These are phyloP conservation scores for Scheffersomyces stambukii DNA, from an alignment of 1,139 yeast species.

Conservation along the genomic window DNA sequence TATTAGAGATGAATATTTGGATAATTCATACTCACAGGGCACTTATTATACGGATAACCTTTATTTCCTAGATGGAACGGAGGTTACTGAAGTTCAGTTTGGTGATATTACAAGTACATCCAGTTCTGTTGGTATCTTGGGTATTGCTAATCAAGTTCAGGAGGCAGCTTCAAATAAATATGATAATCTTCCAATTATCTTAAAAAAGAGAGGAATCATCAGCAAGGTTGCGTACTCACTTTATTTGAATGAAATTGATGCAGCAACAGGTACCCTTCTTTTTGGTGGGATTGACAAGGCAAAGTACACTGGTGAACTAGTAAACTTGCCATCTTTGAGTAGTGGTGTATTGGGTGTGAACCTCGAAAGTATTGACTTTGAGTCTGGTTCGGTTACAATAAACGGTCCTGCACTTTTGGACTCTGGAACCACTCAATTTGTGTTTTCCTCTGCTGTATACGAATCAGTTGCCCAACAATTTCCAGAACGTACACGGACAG, in stretches of 20 bases:
- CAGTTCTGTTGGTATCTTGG: slow-evolving; percentile 14
- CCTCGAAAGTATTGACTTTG: slow-evolving; percentile 1
- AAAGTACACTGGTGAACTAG: slow-evolving; percentile 20
- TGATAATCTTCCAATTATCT: slow-evolving; percentile 26
- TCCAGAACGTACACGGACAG: neutral
- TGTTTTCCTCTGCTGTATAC: slow-evolving; percentile 1
- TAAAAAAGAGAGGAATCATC: slow-evolving; percentile 42
- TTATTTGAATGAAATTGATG: slow-evolving; percentile 20
- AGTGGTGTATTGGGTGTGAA: slow-evolving; percentile 1
- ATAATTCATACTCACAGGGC: slow-evolving; percentile 33
- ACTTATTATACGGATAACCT: slow-evolving; percentile 50
- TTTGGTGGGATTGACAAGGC: slow-evolving; percentile 29
- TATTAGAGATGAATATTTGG: slow-evolving; percentile 9
- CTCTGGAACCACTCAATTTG: slow-evolving; percentile 14
- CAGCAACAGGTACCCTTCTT: slow-evolving; percentile 19
- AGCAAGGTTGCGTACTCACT: slow-evolving; percentile 34
- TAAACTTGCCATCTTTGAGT: slow-evolving; percentile 2
- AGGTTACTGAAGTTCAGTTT: slow-evolving; percentile 11
- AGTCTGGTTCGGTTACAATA: neutral
- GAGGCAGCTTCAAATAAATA: slow-evolving; percentile 16
- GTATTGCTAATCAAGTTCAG: slow-evolving; percentile 14
- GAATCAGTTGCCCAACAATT: neutral
- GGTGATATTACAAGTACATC: slow-evolving; percentile 12
- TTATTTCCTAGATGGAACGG: slow-evolving; percentile 9
- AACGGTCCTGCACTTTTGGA: slow-evolving; percentile 9